phyloP scores from a whole-genome alignment of 192 early-diverging fungal species.

The Podila horticola region DNA sequence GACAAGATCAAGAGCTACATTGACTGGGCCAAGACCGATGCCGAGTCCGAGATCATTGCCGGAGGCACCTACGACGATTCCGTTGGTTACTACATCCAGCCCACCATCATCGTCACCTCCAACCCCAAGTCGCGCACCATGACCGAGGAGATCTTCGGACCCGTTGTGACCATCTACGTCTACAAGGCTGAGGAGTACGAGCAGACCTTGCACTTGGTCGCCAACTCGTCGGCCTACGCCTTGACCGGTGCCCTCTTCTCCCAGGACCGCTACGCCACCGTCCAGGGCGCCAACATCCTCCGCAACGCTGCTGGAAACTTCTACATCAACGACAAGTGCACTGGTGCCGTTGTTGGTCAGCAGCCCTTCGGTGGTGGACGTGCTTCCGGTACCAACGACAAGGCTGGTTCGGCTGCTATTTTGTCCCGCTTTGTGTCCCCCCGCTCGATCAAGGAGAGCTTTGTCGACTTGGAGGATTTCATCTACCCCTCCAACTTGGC shows the following conservation, averaged over 20 bases:
- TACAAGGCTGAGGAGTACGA: conserved; percentile 81
- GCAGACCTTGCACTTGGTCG: conserved; percentile 76
- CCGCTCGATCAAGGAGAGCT: conserved; percentile 96
- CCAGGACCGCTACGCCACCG: conserved; percentile 81
- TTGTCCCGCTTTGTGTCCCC: conserved; percentile 91
- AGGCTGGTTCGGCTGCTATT: conserved; percentile 87
- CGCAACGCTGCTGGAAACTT: conserved; percentile 96
- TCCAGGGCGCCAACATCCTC: conserved; percentile 78
- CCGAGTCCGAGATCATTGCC: conserved; percentile 83
- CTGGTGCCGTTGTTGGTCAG: conserved; percentile 97
- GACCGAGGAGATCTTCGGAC: conserved; percentile 98
- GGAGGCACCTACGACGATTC: conserved; percentile 91
- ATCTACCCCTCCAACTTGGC: conserved; percentile 88
- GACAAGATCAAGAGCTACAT: conserved; percentile 95
- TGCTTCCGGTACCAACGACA: conserved; percentile 98
- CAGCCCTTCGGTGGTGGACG: conserved; percentile 97
- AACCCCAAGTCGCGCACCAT: conserved; percentile 87
- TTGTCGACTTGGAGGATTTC: conserved; percentile 84
- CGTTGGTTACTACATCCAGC: conserved; percentile 90
- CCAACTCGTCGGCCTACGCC: conserved; percentile 85
- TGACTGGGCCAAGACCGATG: conserved; percentile 75
- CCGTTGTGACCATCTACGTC: conserved; percentile 92
- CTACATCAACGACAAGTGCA: conserved; percentile 99
- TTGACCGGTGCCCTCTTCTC: conserved; percentile 95
- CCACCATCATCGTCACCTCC: conserved; percentile 90